Evolutionary conservation across 495 filamentous ascomycete genomes (phyloP).

Genomic region (Penicillium desertorum): DNA sequence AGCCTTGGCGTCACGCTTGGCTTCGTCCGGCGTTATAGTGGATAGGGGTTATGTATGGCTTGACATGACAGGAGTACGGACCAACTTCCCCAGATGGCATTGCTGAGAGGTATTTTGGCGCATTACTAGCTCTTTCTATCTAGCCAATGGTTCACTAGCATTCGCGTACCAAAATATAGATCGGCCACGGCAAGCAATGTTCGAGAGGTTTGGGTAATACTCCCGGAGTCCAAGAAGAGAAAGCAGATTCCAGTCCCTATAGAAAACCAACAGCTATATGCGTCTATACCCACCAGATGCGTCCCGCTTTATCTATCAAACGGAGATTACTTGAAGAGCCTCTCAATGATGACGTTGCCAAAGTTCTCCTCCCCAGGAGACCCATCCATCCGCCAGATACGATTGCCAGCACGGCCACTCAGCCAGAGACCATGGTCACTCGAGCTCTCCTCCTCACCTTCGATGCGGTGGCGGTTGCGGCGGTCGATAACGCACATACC

Average conservation of each 20-base stretch:
- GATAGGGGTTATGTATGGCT: neutral
- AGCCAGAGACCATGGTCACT: conserved; percentile 76
- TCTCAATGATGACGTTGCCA: conserved; percentile 44
- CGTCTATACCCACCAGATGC: conserved; percentile 2
- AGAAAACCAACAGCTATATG: conserved; percentile 6
- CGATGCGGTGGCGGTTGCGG: conserved; percentile 59
- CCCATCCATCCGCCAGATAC: conserved; percentile 64
- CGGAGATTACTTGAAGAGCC: conserved; percentile 34
- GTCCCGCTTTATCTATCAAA: neutral
- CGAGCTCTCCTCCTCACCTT: conserved; percentile 54
- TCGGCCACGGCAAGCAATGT: neutral
- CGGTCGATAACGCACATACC: conserved; percentile 87
- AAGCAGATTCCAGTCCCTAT: neutral
- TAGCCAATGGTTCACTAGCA: neutral
- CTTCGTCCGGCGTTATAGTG: neutral
- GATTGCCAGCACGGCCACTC: conserved; percentile 66
- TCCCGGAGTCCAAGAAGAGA: neutral
- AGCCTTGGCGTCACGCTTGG: neutral
- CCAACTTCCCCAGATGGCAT: neutral
- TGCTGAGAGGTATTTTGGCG: conserved; percentile 1
- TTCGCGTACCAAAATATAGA: neutral
- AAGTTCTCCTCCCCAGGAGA: conserved; percentile 46
- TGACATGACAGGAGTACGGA: conserved; percentile 10
- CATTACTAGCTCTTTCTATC: neutral
- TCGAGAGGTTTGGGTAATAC: neutral